phyloP scores from a whole-genome alignment of 768 basidiomycete species.

The Mycena epipterygia region DNA sequence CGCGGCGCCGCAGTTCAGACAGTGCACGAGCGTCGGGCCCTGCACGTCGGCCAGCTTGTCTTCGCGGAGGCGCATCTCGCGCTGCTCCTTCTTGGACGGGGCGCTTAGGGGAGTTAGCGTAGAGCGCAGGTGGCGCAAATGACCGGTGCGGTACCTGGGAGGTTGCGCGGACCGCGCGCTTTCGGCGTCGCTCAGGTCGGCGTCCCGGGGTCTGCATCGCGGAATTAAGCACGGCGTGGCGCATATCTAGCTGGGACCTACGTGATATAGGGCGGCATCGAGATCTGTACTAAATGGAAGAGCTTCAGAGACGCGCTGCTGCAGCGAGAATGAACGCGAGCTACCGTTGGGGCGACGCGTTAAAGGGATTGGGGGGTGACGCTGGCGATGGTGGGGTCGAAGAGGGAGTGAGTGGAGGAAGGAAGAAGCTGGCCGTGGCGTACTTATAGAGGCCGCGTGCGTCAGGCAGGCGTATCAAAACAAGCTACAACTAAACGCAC shows the following conservation, averaged over 20 bases:
- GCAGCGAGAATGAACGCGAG: not conserved
- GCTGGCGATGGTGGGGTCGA: not conserved
- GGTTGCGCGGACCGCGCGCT: not conserved
- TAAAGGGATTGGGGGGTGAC: not conserved
- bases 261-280: conserved; percentile 14
- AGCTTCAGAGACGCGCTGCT: not conserved
- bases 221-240: not conserved
- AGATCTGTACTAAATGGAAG: not conserved
- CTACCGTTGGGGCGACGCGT: conserved; percentile 3
- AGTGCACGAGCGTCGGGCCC: conserved; percentile 64
- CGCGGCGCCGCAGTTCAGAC: conserved; percentile 64
- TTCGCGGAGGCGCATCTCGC: conserved; percentile 65
- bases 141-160: not conserved
- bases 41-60: conserved; percentile 69
- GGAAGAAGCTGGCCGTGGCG: not conserved
- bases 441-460: conserved; percentile 18
- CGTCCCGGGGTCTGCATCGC: not conserved
- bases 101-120: conserved; percentile 18
- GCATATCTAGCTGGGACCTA: not conserved
- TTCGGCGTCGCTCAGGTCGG: not conserved
- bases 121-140: not conserved
- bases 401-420: not conserved
- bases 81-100: conserved; percentile 50
- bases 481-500: conserved; percentile 20
- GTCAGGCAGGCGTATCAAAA: not conserved